Evolutionary conservation across 2,329 filamentous ascomycete genomes (phyloP), one percentile per base, ranked within the genome.

Genomic region (Microdochium paspali): DNA sequence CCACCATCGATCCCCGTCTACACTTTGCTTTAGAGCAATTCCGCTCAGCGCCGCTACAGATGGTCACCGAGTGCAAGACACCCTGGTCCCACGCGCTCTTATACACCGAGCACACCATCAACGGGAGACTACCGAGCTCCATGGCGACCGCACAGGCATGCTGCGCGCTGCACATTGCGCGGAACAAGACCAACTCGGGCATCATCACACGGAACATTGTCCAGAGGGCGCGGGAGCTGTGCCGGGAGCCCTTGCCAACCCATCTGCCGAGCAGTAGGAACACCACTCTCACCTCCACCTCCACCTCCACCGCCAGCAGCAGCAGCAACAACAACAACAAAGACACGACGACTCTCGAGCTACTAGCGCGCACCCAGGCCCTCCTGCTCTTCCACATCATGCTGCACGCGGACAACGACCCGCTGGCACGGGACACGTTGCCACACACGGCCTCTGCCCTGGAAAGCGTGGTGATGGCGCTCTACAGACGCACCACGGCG

Each of bases 311-410:
- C 18, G 35, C n/a, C n/a, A 20, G n/a, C 23, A 40, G 35, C 7
- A 20, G 35, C 35, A 20, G 23, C n/a, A 20, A 40, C 35, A 18
- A 20, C n/a, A 20, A 20, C 3, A 21, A n/a, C n/a, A 20, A 20
- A 40, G 35, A 40, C 35, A n/a, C 35, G 35, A 40, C 23, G 35
- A n/a, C n/a, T n/a, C 35, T 40, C n/a, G 35, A 40, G n/a, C 35
- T 40, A n/a, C 35, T 40, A n/a, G 35, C 35, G 35, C 35, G 23
- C 35, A 40, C 35, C 6, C 35, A 40, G 35, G 35, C 35, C n/a
- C 35, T 40, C 35, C 35, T 40, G 35, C 35, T 40, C 12, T 40
- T 21, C 35, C 35, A 40, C 35, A 40, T 40, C 35, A 40, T 40
- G 35, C 35, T 40, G 10, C 35, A 40, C 35, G 20, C 35, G 20